phyloP scores from a whole-genome alignment of 2,329 filamentous ascomycete genomes.

The Clarireedia homoeocarpa region DNA sequence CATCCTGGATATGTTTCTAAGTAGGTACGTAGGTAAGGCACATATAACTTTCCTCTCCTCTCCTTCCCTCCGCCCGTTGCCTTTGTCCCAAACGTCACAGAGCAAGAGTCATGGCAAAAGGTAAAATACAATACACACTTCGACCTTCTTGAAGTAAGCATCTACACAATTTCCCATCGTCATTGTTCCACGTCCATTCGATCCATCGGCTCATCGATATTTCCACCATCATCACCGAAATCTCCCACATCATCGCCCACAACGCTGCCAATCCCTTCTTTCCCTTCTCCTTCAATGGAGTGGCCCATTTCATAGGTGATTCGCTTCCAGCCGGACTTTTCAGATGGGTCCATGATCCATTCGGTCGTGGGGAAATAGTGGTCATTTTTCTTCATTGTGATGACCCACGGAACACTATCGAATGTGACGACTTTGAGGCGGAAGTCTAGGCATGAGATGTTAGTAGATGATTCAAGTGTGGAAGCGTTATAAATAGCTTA shows the following conservation, averaged over 20 bases:
- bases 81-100: no score
- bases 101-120: no score
- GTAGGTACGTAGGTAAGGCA: no score
- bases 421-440: constrained; percentile 95
- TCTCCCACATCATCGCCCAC: constrained; percentile 23
- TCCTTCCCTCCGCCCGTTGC: no score
- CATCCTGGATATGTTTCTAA: no score
- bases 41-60: no score
- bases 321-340: constrained; percentile 54
- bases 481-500: constrained; percentile 33
- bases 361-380: constrained; percentile 79
- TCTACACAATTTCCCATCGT: no score
- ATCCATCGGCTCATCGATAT: no score
- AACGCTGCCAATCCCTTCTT: constrained; percentile 27
- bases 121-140: no score
- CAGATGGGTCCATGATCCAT: constrained; percentile 55
- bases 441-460: constrained; percentile 55
- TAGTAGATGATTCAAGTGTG: constrained; percentile 2
- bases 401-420: constrained; percentile 97
- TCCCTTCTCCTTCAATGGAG: constrained; percentile 44
- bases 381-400: constrained; percentile 99
- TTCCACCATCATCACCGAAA: constrained; percentile 10
- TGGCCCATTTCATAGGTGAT: constrained; percentile 53
- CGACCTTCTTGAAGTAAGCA: no score
- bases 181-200: no score